Evolutionary conservation across 2,329 filamentous ascomycete species (phyloP), one percentile per base, ranked within the genome.

Genomic region (Dothidotthia symphoricarpi): DNA sequence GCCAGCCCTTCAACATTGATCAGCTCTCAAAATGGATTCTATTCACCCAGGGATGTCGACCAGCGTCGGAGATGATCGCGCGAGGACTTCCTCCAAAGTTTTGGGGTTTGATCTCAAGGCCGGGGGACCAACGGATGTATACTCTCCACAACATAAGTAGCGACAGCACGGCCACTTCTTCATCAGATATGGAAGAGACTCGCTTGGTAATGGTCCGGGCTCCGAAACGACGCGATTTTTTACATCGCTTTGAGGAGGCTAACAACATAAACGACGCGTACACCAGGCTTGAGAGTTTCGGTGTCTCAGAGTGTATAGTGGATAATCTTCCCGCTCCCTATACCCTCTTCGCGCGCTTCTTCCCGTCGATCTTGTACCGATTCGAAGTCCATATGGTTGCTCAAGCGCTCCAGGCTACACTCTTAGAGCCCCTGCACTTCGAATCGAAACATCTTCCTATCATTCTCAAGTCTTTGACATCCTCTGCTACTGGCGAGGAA

Each of bases 301-400:
- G 76, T 0, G 56, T 70, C 2, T 49, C 66, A 0, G 66, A 66
- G n/a, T 79, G 80, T 36, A 72, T 58, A 0, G 59, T 75, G 15
- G 68, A 73, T 28, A 66, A 59, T 14, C 55, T 80, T 1, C 75
- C 77, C 1, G 49, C 64, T 0, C 43, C 52, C 10, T 74, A 75
- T 45, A 66, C 73, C 0, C 57, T 71, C 13, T 70, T 81, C 43
- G 74, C 75, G 0, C 63, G 83, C 36, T 72, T 93, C 25, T 74
- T 93, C 4, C 88, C 90, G 0, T 82, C 81, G 0, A 79, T 96
- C 24, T 69, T 86, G 12, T 79, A 88, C 49, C 78, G 78, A n/a
- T 53, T 91, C 2, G 85, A 86, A 47, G 70, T 80, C 0, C 70
- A 76, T 16, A 67, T 91, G 16, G 69, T 87, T 6, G 85, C 83